These are phyloP conservation scores for Spirogloea muscicola DNA, from an alignment of 139 green algal species.

Conservation along the genomic window DNA sequence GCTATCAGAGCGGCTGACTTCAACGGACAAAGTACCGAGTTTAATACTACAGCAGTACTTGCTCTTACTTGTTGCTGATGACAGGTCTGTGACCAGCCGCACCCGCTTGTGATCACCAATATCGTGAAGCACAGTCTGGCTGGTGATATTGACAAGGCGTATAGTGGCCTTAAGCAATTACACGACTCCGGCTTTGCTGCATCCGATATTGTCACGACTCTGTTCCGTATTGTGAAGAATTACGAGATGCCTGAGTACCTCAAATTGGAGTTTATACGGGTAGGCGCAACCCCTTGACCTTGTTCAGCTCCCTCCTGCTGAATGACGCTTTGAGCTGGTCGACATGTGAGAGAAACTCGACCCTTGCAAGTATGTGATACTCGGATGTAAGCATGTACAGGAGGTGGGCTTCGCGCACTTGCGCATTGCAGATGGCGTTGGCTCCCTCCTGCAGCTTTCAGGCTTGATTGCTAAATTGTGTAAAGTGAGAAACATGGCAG, in stretches of 20 bases:
- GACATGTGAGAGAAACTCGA: too few relatives aligned
- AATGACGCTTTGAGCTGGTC: too few relatives aligned
- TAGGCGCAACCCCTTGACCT: too few relatives aligned
- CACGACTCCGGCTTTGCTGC: conserved; percentile 83
- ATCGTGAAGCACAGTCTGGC: conserved; percentile 71
- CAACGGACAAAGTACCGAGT: too few relatives aligned
- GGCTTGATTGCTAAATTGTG: conserved; percentile 84
- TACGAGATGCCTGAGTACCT: conserved; percentile 83
- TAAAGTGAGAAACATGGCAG: too few relatives aligned
- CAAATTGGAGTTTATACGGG: conserved; percentile 92
- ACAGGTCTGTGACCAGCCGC: conserved; percentile 94
- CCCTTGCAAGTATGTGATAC: too few relatives aligned
- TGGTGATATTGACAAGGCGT: conserved; percentile 74
- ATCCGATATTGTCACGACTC: conserved; percentile 90
- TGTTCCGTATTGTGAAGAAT: conserved; percentile 86
- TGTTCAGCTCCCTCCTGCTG: too few relatives aligned
- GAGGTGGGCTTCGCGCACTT: conserved; percentile 93
- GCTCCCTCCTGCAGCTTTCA: conserved; percentile 80
- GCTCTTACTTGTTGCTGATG: background rate
- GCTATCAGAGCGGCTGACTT: too few relatives aligned
- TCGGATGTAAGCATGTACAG: too few relatives aligned
- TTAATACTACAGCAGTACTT: too few relatives aligned
- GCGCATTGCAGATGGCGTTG: conserved; percentile 84
- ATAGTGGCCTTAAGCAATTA: conserved; percentile 73
- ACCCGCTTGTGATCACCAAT: conserved; percentile 75